These are phyloP conservation scores for Ophiostoma ips DNA, from an alignment of 2,329 filamentous ascomycete genomes.

Conservation along the genomic window DNA sequence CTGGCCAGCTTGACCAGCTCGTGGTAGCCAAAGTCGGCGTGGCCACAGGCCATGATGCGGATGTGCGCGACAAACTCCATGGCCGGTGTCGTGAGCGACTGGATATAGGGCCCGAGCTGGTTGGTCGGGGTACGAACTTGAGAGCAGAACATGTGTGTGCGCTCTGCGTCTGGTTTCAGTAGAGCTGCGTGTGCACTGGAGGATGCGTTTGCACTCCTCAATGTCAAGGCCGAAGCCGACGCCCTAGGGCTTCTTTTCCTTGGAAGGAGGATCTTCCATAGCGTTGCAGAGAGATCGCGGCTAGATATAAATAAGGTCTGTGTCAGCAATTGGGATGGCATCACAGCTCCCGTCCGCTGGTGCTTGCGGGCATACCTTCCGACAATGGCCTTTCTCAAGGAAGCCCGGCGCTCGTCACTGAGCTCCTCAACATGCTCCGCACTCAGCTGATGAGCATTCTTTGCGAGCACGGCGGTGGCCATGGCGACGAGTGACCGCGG, in stretches of 20 bases:
- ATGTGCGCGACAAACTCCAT: slow-evolving; percentile 20
- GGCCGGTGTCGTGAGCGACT: slow-evolving; percentile 1
- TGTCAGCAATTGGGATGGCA: neutral
- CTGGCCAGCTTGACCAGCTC: slow-evolving; percentile 28
- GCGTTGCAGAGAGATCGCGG: neutral
- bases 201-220: neutral
- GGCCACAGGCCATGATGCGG: slow-evolving; percentile 10
- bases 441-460: neutral
- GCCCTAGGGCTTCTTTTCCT: too few relatives aligned
- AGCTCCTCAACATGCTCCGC: slow-evolving; percentile 2
- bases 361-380: neutral
- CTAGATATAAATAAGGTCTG: neutral
- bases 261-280: neutral
- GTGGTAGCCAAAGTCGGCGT: slow-evolving; percentile 15
- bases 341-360: too few relatives aligned
- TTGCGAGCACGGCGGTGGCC: slow-evolving; percentile 4
- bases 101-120: slow-evolving; percentile 4
- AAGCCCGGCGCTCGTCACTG: neutral
- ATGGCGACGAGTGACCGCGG: slow-evolving; percentile 8
- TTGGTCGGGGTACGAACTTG: neutral
- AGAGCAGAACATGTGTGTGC: neutral
- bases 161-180: neutral
- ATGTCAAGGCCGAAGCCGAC: too few relatives aligned
- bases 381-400: neutral
- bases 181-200: neutral